Conservation (phyloP, 345 rosid genomes). For the Euphorbia lathyris region DNA sequence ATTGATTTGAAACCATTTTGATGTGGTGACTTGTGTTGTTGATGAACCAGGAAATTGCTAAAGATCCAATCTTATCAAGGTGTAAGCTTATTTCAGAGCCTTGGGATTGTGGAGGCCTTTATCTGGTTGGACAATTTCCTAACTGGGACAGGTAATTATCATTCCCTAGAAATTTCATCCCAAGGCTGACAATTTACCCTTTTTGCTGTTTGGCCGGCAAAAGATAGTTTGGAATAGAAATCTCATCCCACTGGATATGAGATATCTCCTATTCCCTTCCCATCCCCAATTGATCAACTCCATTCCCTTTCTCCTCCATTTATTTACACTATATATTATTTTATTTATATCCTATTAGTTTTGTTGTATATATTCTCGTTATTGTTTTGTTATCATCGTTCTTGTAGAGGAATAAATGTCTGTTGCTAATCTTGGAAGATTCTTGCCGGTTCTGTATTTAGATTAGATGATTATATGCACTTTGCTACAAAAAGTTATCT, state of each 20-base stretch:
- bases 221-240: too few species aligned
- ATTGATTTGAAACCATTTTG: constrained; percentile 1
- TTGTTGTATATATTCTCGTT: too few species aligned
- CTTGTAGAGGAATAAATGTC: not conserved
- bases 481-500: not conserved
- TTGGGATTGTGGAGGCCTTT: constrained; percentile 97
- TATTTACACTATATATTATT: too few species aligned
- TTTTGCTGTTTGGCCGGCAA: too few species aligned
- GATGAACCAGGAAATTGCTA: constrained; percentile 70
- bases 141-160: constrained; percentile 82
- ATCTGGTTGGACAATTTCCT: constrained; percentile 90
- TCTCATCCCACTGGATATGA: too few species aligned
- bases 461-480: not conserved
- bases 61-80: constrained; percentile 72
- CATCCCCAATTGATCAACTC: too few species aligned
- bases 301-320: too few species aligned
- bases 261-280: too few species aligned
- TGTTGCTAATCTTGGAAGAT: not conserved
- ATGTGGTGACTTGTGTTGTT: constrained; percentile 11
- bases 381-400: constrained; percentile 8
- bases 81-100: constrained; percentile 95
- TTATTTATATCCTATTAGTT: too few species aligned
- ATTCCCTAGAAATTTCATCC: not conserved
- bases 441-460: not conserved
- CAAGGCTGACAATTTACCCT: too few species aligned